Conservation (phyloP, 306 rosid genomes). For the Begonia peltatifolia region DNA sequence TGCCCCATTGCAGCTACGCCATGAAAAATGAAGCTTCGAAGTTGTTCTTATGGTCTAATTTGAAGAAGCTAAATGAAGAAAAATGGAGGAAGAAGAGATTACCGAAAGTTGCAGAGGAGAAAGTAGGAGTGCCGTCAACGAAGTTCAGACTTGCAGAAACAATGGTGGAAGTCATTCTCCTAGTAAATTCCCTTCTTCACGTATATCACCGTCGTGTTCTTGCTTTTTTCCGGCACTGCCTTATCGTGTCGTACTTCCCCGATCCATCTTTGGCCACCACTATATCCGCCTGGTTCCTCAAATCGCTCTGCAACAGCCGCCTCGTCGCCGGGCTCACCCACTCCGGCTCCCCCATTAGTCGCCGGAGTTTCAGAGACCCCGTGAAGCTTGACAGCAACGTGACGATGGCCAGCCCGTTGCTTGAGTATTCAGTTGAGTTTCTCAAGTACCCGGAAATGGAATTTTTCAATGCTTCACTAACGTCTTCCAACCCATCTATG, state of each 20-base stretch:
- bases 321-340: constrained; percentile 22
- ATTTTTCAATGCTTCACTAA: constrained; percentile 9
- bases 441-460: constrained; percentile 19
- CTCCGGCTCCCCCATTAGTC: constrained; percentile 22
- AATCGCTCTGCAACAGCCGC: constrained; percentile 15
- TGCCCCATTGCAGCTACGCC: constrained; percentile 48
- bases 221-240: constrained; percentile 34
- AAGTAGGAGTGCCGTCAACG: constrained; percentile 76
- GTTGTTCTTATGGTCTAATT: background rate
- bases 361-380: constrained; percentile 17
- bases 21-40: background rate
- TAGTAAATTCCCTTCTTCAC: constrained; percentile 50
- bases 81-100: constrained; percentile 3
- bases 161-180: constrained; percentile 41
- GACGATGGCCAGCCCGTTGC: constrained; percentile 69
- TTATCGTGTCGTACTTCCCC: constrained; percentile 39
- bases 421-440: constrained; percentile 45
- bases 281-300: constrained; percentile 22
- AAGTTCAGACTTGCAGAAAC: constrained; percentile 42
- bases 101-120: constrained; percentile 70
- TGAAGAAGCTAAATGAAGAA: background rate
- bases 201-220: constrained; percentile 48
- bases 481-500: constrained; percentile 39
- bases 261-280: constrained; percentile 43
- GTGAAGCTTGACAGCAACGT: constrained; percentile 29